Percentiles rank a stretch among this genome's conserved stretches.
Conservation (phyloP, 164 flowering plant genomes). For the Annona cherimola region DNA sequence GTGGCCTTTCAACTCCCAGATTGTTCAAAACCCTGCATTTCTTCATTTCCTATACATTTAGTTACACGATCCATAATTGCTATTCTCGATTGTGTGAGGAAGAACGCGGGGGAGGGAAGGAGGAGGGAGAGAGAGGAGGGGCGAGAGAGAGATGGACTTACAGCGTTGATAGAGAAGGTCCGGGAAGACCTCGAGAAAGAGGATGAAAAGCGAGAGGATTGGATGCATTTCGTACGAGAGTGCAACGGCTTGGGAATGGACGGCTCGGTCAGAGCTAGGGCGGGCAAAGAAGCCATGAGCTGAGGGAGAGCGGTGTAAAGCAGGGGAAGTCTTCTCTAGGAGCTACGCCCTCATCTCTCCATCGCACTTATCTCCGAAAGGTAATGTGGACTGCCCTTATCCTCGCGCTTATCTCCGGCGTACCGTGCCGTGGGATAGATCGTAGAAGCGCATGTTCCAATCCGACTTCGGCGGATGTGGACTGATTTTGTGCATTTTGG, state of each 20-base stretch:
- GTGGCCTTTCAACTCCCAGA: too few relatives aligned
- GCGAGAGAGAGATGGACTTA: conserved; percentile 30
- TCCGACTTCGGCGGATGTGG: too few relatives aligned
- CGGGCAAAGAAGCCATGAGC: conserved; percentile 11
- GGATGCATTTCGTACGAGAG: conserved; percentile 34
- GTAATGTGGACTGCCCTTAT: too few relatives aligned
- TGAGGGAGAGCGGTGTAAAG: conserved; percentile 6
- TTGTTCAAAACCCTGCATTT: too few relatives aligned
- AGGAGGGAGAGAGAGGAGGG: conserved; percentile 1
- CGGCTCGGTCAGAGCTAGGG: conserved; percentile 4
- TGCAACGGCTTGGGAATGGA: conserved; percentile 34
- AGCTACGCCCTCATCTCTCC: conserved; percentile 28
- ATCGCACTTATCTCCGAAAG: not conserved
- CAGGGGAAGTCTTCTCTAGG: conserved; percentile 16
- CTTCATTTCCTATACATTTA: too few relatives aligned
- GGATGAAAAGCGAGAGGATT: conserved; percentile 24
- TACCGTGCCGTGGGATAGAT: too few relatives aligned
- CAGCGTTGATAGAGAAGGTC: conserved; percentile 56
- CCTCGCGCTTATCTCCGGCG: too few relatives aligned
- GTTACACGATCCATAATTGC: too few relatives aligned
- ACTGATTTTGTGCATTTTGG: too few relatives aligned
- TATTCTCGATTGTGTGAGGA: too few relatives aligned
- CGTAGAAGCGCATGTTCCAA: too few relatives aligned
- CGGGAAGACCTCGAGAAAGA: conserved; percentile 25
- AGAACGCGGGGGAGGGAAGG: too few relatives aligned